Evolutionary conservation across 768 basidiomycete species (phyloP).

Genomic region (Pisolithus microcarpus): DNA sequence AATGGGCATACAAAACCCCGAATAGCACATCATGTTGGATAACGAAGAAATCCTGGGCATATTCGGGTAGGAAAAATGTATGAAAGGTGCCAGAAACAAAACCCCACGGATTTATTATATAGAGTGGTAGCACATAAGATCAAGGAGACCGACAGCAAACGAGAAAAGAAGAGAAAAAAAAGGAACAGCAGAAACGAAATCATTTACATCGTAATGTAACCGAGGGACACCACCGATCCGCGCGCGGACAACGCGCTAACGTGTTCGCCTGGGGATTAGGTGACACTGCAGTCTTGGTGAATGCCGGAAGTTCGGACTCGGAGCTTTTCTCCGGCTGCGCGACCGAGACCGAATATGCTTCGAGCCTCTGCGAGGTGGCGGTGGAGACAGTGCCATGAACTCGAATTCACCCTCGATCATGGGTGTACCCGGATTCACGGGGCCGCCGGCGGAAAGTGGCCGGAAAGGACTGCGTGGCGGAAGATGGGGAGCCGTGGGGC

Average conservation of each 20-base stretch:
- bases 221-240: slow-evolving; percentile 49
- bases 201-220: slow-evolving; percentile 35
- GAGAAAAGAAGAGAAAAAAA: not conserved
- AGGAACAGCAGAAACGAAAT: slow-evolving; percentile 2
- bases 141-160: not conserved
- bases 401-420: slow-evolving; percentile 26
- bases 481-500: slow-evolving; percentile 15
- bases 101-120: slow-evolving; percentile 10
- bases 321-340: slow-evolving; percentile 6
- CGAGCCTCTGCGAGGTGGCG: slow-evolving; percentile 50
- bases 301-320: slow-evolving; percentile 8
- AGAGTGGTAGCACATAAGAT: not conserved
- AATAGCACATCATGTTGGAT: not conserved
- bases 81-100: not conserved
- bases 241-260: slow-evolving; percentile 38
- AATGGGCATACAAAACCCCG: not conserved
- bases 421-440: slow-evolving; percentile 8
- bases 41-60: not conserved
- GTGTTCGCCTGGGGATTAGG: slow-evolving; percentile 7
- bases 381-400: slow-evolving; percentile 51
- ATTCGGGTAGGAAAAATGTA: not conserved
- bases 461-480: slow-evolving; percentile 17
- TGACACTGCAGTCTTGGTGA: slow-evolving; percentile 2
- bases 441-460: slow-evolving; percentile 16
- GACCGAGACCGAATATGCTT: slow-evolving; percentile 33